Conservation (phyloP, 805 yeast species). For the Saturnispora serradocipensis region DNA sequence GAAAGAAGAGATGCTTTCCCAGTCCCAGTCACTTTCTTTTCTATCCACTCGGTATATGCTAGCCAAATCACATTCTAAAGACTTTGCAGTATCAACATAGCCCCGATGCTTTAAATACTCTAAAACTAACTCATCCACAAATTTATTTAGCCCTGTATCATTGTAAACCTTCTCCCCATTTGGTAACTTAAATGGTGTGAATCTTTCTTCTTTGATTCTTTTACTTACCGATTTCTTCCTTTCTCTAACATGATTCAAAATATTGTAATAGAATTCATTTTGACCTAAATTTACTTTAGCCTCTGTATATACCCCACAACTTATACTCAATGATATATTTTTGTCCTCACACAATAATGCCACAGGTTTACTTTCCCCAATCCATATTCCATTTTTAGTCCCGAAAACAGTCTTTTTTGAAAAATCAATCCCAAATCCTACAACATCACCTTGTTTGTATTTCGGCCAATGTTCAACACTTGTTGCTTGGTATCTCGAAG, state of each 20-base stretch:
- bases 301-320: slow-evolving; percentile 24
- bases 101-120: slow-evolving; percentile 53
- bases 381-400: slow-evolving; percentile 69
- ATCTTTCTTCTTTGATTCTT: slow-evolving; percentile 13
- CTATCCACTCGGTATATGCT: slow-evolving; percentile 4
- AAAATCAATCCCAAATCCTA: slow-evolving; percentile 82
- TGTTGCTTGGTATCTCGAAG: neutral
- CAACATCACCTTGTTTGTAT: slow-evolving; percentile 50
- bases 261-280: slow-evolving; percentile 37
- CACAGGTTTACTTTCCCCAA: slow-evolving; percentile 37
- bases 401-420: slow-evolving; percentile 54
- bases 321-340: neutral
- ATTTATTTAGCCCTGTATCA: slow-evolving; percentile 14
- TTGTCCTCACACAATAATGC: neutral
- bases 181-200: slow-evolving; percentile 7
- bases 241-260: slow-evolving; percentile 35
- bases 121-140: slow-evolving; percentile 20
- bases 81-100: slow-evolving; percentile 41
- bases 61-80: slow-evolving; percentile 39
- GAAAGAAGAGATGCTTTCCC: slow-evolving; percentile 5
- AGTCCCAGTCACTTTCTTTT: slow-evolving; percentile 22
- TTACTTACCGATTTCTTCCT: slow-evolving; percentile 26
- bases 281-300: slow-evolving; percentile 46
- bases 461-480: slow-evolving; percentile 23
- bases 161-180: slow-evolving; percentile 10